Conservation (phyloP, 768 basidiomycete species). For the Pisolithus microcarpus region DNA sequence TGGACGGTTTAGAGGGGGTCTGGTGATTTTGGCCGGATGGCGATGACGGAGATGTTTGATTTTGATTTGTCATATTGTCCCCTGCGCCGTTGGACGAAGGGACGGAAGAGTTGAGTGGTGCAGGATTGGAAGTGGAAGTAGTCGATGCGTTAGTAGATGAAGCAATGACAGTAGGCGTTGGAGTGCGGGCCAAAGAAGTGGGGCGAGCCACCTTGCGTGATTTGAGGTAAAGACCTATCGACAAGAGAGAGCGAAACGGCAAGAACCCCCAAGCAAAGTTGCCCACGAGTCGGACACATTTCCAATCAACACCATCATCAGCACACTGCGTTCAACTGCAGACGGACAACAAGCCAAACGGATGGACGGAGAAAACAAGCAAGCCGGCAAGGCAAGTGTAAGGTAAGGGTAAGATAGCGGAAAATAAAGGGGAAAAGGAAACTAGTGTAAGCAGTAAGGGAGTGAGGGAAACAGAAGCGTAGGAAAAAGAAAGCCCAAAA, state of each 20-base stretch:
- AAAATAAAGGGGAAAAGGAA: conserved; percentile 3
- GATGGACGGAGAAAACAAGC: conserved; percentile 1
- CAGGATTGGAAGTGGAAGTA: background rate
- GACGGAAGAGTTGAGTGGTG: conserved; percentile 18
- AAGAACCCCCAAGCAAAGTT: conserved; percentile 22
- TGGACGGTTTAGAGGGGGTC: conserved; percentile 18
- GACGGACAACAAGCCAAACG: conserved; percentile 21
- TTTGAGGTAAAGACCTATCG: conserved; percentile 79
- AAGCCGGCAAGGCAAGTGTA: conserved; percentile 6
- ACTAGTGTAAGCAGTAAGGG: conserved; percentile 2
- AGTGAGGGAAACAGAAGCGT: conserved; percentile 23
- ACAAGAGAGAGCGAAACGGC: conserved; percentile 11
- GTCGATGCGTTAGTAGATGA: conserved; percentile 16
- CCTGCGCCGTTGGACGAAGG: conserved; percentile 26
- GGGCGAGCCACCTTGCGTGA: conserved; percentile 71
- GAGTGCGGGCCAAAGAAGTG: conserved; percentile 43
- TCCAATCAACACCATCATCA: conserved; percentile 24
- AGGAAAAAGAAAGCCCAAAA: conserved; percentile 22
- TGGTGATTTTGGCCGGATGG: conserved; percentile 25
- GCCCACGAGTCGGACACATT: conserved; percentile 34
- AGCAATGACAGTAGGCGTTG: conserved; percentile 26
- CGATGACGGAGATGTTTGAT: conserved; percentile 24
- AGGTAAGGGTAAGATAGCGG: conserved; percentile 3
- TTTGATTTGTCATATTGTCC: conserved; percentile 31
- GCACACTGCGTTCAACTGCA: conserved; percentile 28